Conservation (phyloP, 352 stramenopile genomes). For the Phytopythium sindhum region DNA sequence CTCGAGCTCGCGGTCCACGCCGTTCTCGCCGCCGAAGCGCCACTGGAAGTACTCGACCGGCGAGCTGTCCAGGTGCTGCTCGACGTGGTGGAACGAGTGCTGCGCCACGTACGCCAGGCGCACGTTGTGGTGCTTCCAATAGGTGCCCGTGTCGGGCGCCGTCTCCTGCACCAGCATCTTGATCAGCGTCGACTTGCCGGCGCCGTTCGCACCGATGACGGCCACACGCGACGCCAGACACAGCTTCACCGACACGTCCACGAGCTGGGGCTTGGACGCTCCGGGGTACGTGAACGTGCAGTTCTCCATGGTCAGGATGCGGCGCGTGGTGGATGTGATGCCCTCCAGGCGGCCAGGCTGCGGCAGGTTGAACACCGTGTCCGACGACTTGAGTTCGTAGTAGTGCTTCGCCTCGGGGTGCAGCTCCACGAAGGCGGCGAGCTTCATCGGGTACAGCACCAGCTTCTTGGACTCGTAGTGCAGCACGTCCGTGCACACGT, state of each 20-base stretch:
- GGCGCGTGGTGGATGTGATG: constrained; percentile 89
- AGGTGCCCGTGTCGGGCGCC: constrained; percentile 62
- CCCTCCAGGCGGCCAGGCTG: constrained; percentile 89
- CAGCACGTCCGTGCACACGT: constrained; percentile 96
- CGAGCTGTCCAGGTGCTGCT: constrained; percentile 92
- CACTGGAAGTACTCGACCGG: constrained; percentile 97
- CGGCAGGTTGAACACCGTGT: constrained; percentile 87
- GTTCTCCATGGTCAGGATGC: constrained; percentile 89
- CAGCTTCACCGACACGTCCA: constrained; percentile 93
- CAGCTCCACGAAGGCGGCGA: constrained; percentile 88
- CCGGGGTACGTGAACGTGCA: constrained; percentile 89
- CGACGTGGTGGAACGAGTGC: constrained; percentile 97
- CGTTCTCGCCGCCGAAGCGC: constrained; percentile 94
- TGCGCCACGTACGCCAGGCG: constrained; percentile 96
- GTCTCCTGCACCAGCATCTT: constrained; percentile 91
- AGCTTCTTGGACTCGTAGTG: constrained; percentile 97
- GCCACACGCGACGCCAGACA: constrained; percentile 95
- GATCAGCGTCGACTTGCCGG: constrained; percentile 98
- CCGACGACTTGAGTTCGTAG: constrained; percentile 86
- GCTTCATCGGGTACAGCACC: constrained; percentile 87
- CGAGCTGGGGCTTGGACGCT: constrained; percentile 84
- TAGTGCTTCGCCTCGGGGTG: constrained; percentile 93
- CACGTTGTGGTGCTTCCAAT: constrained; percentile 89
- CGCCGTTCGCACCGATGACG: constrained; percentile 96
- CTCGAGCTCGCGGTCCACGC: constrained; percentile 93